Conservation (phyloP, 257 asterid genomes). For the Craterostigma plantagineum region DNA sequence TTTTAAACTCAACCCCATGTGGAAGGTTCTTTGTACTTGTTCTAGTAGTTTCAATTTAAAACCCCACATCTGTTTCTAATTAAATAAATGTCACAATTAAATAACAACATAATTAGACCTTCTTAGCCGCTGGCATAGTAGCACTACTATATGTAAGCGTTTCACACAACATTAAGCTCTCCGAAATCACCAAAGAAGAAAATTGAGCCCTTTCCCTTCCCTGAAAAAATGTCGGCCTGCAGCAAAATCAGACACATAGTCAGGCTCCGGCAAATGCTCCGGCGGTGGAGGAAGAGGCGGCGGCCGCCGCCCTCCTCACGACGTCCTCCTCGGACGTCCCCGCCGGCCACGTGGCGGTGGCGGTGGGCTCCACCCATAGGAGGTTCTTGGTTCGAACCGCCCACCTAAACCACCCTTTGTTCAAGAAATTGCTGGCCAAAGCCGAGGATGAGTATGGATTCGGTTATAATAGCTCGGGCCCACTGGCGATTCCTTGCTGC, state of each 20-base stretch:
- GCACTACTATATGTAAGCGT: no score
- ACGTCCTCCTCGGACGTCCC: slow-evolving; percentile 32
- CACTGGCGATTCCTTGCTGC: slow-evolving; percentile 26
- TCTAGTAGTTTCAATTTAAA: no score
- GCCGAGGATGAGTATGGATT: slow-evolving; percentile 21
- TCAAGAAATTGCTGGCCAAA: slow-evolving; percentile 17
- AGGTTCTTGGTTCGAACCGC: slow-evolving; percentile 24
- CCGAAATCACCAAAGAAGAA: no score
- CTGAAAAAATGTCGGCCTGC: slow-evolving; percentile 7
- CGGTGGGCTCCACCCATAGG: slow-evolving; percentile 16
- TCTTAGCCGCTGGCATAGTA: no score
- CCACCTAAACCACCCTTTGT: slow-evolving; percentile 29
- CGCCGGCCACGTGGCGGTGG: slow-evolving; percentile 29
- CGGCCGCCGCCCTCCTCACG: slow-evolving; percentile 9
- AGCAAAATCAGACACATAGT: slow-evolving; percentile 32
- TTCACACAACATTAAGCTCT: no score
- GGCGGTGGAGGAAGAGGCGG: slow-evolving; percentile 31
- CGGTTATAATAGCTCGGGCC: slow-evolving; percentile 17
- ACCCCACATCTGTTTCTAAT: no score
- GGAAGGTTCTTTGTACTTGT: no score
- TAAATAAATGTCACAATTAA: no score
- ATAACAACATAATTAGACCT: no score
- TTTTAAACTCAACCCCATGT: no score
- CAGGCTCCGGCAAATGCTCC: slow-evolving; percentile 25
- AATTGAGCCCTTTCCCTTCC: no score